phyloP scores from a whole-genome alignment of 345 rosid species.

The Dimocarpus longan region DNA sequence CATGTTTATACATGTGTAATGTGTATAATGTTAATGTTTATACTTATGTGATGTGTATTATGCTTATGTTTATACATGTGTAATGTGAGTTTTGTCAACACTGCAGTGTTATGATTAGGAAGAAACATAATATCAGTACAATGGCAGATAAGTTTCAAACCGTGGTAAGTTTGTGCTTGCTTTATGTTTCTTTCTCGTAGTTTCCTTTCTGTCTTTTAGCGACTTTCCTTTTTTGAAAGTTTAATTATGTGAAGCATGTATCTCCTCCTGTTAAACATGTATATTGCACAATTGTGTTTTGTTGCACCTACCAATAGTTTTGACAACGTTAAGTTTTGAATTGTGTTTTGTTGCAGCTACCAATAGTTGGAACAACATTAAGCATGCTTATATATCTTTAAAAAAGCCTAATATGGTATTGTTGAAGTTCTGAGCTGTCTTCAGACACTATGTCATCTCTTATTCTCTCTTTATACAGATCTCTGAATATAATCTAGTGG shows the following conservation, averaged over 20 bases:
- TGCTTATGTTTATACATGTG: not conserved
- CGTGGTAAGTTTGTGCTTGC: slow-evolving; percentile 48
- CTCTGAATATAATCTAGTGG: slow-evolving; percentile 58
- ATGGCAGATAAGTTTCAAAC: slow-evolving; percentile 71
- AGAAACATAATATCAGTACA: slow-evolving; percentile 57
- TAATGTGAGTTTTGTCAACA: not conserved
- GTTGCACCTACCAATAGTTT: not conserved
- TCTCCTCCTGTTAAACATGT: not conserved
- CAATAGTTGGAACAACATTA: not conserved
- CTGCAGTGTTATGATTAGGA: slow-evolving; percentile 81
- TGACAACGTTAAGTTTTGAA: no score
- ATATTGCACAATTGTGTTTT: not conserved
- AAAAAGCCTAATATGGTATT: not conserved
- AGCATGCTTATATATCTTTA: not conserved
- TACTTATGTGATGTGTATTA: not conserved
- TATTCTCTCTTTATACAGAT: slow-evolving; percentile 44
- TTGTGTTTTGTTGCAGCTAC: no score
- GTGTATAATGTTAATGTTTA: not conserved
- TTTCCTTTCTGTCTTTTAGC: no score
- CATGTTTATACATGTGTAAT: not conserved
- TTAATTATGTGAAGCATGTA: not conserved
- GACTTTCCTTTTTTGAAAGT: not conserved
- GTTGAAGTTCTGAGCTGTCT: slow-evolving; percentile 9
- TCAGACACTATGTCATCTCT: not conserved
- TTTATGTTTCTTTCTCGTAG: not conserved